Evolutionary conservation across 2,329 filamentous ascomycete genomes (phyloP).

Genomic region (Venturia pyrina): DNA sequence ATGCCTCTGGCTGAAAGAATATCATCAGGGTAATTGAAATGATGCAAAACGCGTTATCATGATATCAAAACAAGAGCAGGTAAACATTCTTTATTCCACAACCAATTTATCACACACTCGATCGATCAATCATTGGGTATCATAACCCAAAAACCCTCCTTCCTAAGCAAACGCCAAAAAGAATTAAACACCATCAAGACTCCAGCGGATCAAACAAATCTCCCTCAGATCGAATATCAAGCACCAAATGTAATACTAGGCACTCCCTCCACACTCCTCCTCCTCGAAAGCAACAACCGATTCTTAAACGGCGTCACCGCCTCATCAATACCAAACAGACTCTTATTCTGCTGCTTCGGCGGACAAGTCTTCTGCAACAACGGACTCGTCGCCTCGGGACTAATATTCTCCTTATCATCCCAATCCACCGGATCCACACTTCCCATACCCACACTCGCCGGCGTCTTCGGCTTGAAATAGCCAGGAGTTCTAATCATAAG

Average conservation of each 20-base stretch:
- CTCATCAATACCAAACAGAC: conserved; percentile 12
- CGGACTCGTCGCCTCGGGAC: conserved; percentile 22
- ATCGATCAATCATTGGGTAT: not conserved
- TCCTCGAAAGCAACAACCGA: conserved; percentile 18
- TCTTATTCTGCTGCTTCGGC: conserved; percentile 33
- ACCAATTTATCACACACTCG: not conserved
- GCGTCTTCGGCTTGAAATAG: not conserved
- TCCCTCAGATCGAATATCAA: not conserved
- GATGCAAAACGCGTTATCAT: too few relatives aligned
- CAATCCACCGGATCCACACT: not conserved
- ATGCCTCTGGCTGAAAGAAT: too few relatives aligned
- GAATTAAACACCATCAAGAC: not conserved
- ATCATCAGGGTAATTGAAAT: too few relatives aligned
- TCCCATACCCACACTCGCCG: not conserved
- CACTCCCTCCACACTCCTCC: conserved; percentile 11
- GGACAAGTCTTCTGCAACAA: conserved; percentile 44
- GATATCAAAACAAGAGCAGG: too few relatives aligned
- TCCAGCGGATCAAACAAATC: not conserved
- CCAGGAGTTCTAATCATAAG: conserved; percentile 11
- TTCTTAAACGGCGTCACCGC: conserved; percentile 17
- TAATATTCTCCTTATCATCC: conserved; percentile 12
- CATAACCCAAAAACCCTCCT: not conserved
- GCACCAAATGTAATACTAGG: not conserved
- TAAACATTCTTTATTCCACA: not conserved
- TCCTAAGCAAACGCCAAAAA: not conserved